phyloP scores from a whole-genome alignment of 441 rosid genomes.

The Biscutella laevigata region DNA sequence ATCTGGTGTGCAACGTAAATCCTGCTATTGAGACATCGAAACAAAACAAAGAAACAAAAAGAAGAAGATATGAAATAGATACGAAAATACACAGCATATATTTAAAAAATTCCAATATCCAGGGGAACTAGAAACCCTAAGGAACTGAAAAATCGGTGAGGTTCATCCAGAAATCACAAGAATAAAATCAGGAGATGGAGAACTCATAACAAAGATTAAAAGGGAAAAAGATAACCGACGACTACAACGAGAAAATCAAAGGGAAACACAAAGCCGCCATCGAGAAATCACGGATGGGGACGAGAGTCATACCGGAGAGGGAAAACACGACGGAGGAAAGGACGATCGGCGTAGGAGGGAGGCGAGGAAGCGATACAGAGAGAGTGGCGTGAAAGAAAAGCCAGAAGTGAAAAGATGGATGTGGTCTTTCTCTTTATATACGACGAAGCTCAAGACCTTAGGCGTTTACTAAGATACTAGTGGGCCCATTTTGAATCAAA shows the following conservation, averaged over 20 bases:
- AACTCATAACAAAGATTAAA: no score
- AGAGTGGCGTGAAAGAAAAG: conserved; percentile 18
- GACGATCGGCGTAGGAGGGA: conserved; percentile 18
- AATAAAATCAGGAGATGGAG: no score
- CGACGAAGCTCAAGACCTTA: not conserved
- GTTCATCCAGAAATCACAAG: not conserved
- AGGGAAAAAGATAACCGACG: no score
- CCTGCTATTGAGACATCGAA: conserved; percentile 38
- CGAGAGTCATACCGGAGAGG: conserved; percentile 11
- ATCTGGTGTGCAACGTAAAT: conserved; percentile 43
- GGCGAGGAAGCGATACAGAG: no score
- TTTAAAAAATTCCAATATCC: not conserved
- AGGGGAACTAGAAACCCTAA: conserved; percentile 8
- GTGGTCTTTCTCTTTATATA: conserved; percentile 5
- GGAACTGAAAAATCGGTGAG: not conserved
- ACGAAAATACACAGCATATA: no score
- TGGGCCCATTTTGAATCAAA: conserved; percentile 7
- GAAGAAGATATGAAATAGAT: conserved; percentile 5
- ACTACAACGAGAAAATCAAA: not conserved
- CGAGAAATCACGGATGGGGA: not conserved
- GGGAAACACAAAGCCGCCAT: not conserved
- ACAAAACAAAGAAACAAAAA: not conserved
- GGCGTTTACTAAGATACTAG: conserved; percentile 7
- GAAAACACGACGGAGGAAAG: not conserved
- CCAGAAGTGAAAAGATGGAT: conserved; percentile 5